Evolutionary conservation across 345 rosid species (phyloP).

Genomic region (Conringia planisiliqua): DNA sequence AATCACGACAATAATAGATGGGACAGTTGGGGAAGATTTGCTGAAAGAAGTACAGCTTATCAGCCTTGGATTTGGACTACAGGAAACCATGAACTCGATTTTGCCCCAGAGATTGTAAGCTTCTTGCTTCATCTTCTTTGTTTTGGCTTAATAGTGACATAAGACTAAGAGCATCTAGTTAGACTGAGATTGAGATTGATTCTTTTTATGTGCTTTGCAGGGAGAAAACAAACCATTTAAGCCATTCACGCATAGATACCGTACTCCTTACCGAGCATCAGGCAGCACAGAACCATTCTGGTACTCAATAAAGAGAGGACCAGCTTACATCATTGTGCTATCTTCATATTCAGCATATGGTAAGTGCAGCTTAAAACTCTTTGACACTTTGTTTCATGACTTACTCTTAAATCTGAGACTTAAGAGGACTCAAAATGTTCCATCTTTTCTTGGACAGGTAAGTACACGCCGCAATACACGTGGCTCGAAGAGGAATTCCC

Average conservation of each 20-base stretch:
- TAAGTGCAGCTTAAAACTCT: slow-evolving; percentile 11
- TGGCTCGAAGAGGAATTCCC: slow-evolving; percentile 78
- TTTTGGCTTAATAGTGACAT: neutral
- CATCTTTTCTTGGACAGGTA: slow-evolving; percentile 41
- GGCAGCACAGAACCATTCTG: slow-evolving; percentile 72
- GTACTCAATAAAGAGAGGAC: slow-evolving; percentile 96
- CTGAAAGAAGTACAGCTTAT: slow-evolving; percentile 81
- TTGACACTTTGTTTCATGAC: neutral
- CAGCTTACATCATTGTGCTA: slow-evolving; percentile 75
- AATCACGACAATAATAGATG: slow-evolving; percentile 71
- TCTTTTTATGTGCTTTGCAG: slow-evolving; percentile 35
- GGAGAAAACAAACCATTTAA: slow-evolving; percentile 83
- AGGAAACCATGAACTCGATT: slow-evolving; percentile 88
- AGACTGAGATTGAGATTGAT: slow-evolving; percentile 9
- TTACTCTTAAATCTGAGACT: neutral
- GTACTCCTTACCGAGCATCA: slow-evolving; percentile 64
- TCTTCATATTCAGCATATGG: slow-evolving; percentile 92
- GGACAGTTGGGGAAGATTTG: slow-evolving; percentile 93
- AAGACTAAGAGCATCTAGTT: too few species aligned
- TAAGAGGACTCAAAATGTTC: too few species aligned
- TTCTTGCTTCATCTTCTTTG: neutral
- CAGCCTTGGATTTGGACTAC: slow-evolving; percentile 98
- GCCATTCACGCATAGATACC: slow-evolving; percentile 70
- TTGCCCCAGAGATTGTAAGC: slow-evolving; percentile 61
- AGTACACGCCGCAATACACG: slow-evolving; percentile 70